These are phyloP conservation scores for Coleophoma crateriformis DNA, from an alignment of 2,329 filamentous ascomycete species.

Conservation along the genomic window DNA sequence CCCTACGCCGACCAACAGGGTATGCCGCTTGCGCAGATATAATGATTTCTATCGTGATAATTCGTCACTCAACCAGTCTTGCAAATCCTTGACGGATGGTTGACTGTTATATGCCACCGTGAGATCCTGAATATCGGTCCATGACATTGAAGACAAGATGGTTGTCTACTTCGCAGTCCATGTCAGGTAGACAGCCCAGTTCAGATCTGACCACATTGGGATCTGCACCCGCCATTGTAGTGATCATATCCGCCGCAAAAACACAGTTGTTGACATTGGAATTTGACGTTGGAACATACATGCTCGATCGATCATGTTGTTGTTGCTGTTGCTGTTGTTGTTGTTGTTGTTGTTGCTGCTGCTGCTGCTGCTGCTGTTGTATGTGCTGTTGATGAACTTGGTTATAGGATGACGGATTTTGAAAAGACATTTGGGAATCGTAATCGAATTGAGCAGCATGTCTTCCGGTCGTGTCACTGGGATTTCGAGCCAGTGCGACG, in stretches of 20 bases:
- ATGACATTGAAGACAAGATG: constrained; percentile 35
- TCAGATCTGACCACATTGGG: constrained; percentile 30
- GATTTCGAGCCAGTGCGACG: constrained; percentile 9
- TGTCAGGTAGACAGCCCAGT: constrained; percentile 31
- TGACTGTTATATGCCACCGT: constrained; percentile 13
- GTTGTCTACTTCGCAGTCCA: constrained; percentile 38
- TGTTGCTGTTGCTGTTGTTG: constrained; percentile 1
- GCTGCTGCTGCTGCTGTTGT: constrained; percentile 4
- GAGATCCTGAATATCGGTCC: constrained; percentile 32
- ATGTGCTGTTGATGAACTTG: constrained; percentile 6
- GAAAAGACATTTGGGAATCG: constrained; percentile 10
- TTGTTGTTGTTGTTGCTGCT: constrained; percentile 8
- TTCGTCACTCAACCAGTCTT: constrained; percentile 1
- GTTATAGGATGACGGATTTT: constrained; percentile 8
- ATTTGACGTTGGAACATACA: constrained; percentile 10
- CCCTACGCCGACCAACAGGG: neutral
- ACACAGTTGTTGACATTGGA: constrained; percentile 26
- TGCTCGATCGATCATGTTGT: constrained; percentile 5
- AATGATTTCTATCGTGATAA: neutral
- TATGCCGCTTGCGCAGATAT: neutral
- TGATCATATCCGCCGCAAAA: constrained; percentile 37
- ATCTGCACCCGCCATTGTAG: constrained; percentile 33
- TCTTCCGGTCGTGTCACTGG: constrained; percentile 7
- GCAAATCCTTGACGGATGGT: neutral
- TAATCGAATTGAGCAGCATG: constrained; percentile 14